phyloP scores from a whole-genome alignment of 2,329 filamentous ascomycete genomes.

The Stagonosporopsis tanaceti region DNA sequence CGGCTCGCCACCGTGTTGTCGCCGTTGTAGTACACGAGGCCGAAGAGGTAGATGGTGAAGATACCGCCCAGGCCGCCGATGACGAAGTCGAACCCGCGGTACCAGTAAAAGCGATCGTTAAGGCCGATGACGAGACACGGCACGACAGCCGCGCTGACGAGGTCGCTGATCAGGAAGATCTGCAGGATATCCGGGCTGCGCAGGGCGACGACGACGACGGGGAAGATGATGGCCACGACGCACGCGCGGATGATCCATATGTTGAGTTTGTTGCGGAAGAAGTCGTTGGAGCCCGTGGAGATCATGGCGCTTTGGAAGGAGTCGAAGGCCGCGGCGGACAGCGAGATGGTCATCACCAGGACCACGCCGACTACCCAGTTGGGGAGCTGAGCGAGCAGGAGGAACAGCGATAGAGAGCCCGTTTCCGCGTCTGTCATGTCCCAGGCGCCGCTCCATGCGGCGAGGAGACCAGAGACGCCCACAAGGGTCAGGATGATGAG shows the following conservation, averaged over 20 bases:
- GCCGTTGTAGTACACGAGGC: slow-evolving; percentile 78
- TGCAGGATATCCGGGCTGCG: slow-evolving; percentile 77
- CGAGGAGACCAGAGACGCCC: slow-evolving; percentile 75
- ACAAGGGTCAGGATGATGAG: slow-evolving; percentile 76
- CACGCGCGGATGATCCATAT: slow-evolving; percentile 75
- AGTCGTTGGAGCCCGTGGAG: slow-evolving; percentile 82
- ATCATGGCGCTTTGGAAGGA: slow-evolving; percentile 84
- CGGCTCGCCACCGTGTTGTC: slow-evolving; percentile 68
- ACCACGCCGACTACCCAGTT: slow-evolving; percentile 84
- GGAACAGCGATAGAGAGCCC: slow-evolving; percentile 77
- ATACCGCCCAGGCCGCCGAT: slow-evolving; percentile 80
- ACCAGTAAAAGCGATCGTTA: slow-evolving; percentile 70
- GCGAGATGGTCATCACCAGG: slow-evolving; percentile 79
- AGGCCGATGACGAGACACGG: slow-evolving; percentile 79
- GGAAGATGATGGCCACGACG: slow-evolving; percentile 77
- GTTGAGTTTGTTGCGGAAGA: slow-evolving; percentile 82
- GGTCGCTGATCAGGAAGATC: slow-evolving; percentile 83
- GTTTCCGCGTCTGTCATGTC: slow-evolving; percentile 67
- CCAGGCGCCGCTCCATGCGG: slow-evolving; percentile 78
- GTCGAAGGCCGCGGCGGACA: slow-evolving; percentile 82
- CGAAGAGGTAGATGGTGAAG: slow-evolving; percentile 81
- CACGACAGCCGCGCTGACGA: slow-evolving; percentile 78
- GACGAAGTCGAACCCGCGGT: slow-evolving; percentile 82
- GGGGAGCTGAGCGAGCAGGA: slow-evolving; percentile 75
- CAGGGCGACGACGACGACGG: slow-evolving; percentile 76